These are phyloP conservation scores for Pichia insulana DNA, from an alignment of 805 yeast genomes.

Conservation along the genomic window DNA sequence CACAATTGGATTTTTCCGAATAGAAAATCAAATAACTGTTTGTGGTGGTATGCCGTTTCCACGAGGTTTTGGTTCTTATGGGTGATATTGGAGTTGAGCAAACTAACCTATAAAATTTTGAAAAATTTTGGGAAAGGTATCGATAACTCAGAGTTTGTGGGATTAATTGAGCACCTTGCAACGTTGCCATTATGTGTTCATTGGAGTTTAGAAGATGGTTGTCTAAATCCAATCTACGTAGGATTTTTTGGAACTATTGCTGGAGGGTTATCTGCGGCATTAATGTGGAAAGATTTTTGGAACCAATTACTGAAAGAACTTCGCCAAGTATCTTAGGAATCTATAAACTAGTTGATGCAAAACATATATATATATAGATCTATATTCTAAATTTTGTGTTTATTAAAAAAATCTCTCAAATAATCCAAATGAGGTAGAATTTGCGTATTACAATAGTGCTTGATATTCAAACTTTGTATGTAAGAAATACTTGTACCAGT, in stretches of 20 bases:
- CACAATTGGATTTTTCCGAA: slow-evolving; percentile 24
- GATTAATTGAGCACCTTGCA: slow-evolving; percentile 24
- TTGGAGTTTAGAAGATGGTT: slow-evolving; percentile 30
- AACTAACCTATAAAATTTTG: not conserved
- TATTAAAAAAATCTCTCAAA: slow-evolving; percentile 17
- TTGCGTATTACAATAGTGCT: slow-evolving; percentile 24
- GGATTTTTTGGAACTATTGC: slow-evolving; percentile 29
- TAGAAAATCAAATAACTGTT: slow-evolving; percentile 9
- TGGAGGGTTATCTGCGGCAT: slow-evolving; percentile 15
- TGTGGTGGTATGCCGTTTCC: slow-evolving; percentile 26
- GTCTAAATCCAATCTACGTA: slow-evolving; percentile 24
- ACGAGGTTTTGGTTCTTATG: slow-evolving; percentile 29
- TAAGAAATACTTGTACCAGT: slow-evolving; percentile 21
- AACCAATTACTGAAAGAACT: slow-evolving; percentile 8
- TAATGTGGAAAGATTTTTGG: slow-evolving; percentile 17
- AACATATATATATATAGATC: no score
- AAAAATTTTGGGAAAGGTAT: slow-evolving; percentile 10
- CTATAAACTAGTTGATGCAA: no score
- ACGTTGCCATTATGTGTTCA: slow-evolving; percentile 31
- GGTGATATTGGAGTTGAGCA: slow-evolving; percentile 26
- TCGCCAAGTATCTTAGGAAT: not conserved
- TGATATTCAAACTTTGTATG: slow-evolving; percentile 19
- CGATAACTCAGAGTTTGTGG: slow-evolving; percentile 9
- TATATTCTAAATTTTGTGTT: no score
- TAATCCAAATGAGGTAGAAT: slow-evolving; percentile 31